A percentile compares a stretch with the other conserved stretches of the same genome.
These are phyloP conservation scores for Fusarium chuoi DNA, from an alignment of 2,329 filamentous ascomycete species.

Conservation along the genomic window DNA sequence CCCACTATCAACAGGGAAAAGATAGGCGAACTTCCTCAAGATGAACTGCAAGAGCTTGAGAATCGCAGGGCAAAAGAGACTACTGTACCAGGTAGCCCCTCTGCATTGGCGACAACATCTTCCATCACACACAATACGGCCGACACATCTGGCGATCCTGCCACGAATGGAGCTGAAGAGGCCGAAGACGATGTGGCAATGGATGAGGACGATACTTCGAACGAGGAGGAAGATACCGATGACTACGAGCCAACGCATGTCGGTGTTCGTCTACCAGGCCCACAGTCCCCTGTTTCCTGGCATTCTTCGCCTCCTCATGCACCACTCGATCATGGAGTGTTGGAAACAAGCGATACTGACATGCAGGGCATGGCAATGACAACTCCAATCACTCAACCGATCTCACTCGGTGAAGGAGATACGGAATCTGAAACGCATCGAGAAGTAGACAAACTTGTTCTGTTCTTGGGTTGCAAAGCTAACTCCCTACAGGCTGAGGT, in stretches of 20 bases:
- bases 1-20: neutral
- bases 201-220: conserved; percentile 37
- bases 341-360: conserved; percentile 45
- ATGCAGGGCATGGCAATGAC: conserved; percentile 37
- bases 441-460: conserved; percentile 57
- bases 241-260: conserved; percentile 66
- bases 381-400: conserved; percentile 42
- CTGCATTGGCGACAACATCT: neutral
- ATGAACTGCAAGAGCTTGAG: neutral
- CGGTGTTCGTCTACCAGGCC: conserved; percentile 27
- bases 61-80: neutral
- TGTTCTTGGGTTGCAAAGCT: conserved; percentile 12
- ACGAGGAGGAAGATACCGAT: conserved; percentile 53
- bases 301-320: conserved; percentile 10
- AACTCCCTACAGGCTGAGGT: conserved; percentile 38
- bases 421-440: conserved; percentile 44
- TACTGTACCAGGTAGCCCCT: neutral
- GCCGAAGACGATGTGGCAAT: conserved; percentile 38
- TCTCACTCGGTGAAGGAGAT: conserved; percentile 45
- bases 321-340: conserved; percentile 33
- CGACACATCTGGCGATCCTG: neutral
- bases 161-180: conserved; percentile 3
- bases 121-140: neutral
- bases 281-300: conserved; percentile 4
- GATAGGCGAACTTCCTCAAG: neutral